Evolutionary conservation across 441 rosid genomes (phyloP), one percentile per base, ranked within the genome.

Genomic region (Eruca vesicaria): DNA sequence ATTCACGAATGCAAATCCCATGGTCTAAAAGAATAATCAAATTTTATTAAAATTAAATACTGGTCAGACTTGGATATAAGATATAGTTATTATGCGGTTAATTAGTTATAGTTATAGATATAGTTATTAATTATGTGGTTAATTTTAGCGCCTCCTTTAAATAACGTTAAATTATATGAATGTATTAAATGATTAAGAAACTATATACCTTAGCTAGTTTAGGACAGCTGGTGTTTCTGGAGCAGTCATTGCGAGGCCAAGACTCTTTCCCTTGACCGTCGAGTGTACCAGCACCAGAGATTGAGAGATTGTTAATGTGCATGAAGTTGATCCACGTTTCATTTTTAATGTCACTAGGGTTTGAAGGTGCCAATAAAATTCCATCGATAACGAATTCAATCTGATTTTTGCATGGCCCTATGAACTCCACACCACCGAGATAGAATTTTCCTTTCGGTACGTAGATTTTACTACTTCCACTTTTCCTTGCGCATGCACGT

Each of bases 371-470:
- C 66, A 33, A 79, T 33, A 89, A 26, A 7, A 18, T 63, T 31
- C 95, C 92, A 28, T 52, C 64, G 29, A 86, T 19, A 0, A 58
- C 11, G 38, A 90, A 82, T 1, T 29, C 53, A 10, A 84, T 68
- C 2, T 72, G 66, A 2, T 83, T 83, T 29, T 65, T 72, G 77
- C 95, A 90, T 28, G 90, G 91, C 20, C 95, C 95, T 2, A 6
- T 0, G 26, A 90, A 83, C 15, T 29, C 15, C 16, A 86, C 61
- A 1, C 80, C 35, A 55, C 84, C 81, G 2, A 84, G 2, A 56
- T 82, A 21, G 68, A 63, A 89, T 15, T 28, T 71, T 56, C 92
- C 89, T 4, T 2, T 9, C 0, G 88, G 88, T 26, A 90, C 74
- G 11, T 78, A 71, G 9, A 90, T 57, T 26, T 23, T 67, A 6